Evolutionary conservation across 108 stramenopile genomes (phyloP).

Genomic region (Chaetoceros tenuissimus): DNA sequence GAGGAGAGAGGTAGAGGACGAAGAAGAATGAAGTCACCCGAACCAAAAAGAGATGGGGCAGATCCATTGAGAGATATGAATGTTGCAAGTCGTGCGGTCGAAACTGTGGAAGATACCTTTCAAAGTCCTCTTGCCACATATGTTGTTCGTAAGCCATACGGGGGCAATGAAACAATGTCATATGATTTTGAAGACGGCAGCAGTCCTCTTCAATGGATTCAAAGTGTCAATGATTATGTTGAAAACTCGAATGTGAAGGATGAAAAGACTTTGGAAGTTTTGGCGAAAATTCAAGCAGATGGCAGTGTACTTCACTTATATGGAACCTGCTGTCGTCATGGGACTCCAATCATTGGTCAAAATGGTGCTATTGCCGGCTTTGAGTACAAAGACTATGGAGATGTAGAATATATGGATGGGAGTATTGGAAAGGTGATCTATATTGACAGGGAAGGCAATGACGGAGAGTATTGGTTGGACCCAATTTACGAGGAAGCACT

Average conservation of each 20-base stretch:
- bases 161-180: not conserved
- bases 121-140: not conserved
- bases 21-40: not conserved
- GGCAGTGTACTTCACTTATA: conserved; percentile 31
- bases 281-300: conserved; percentile 46
- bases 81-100: not conserved
- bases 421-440: conserved; percentile 56
- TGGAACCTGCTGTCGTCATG: conserved; percentile 26
- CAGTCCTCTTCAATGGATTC: not conserved
- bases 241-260: not conserved
- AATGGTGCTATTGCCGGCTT: conserved; percentile 5
- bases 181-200: not conserved
- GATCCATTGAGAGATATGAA: not conserved
- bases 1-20: not conserved
- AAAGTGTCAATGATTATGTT: not conserved
- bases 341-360: conserved; percentile 13
- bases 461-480: conserved; percentile 71
- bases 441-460: conserved; percentile 66
- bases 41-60: not conserved
- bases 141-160: not conserved
- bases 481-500: conserved; percentile 65
- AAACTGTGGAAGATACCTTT: not conserved
- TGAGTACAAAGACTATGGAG: conserved; percentile 38
- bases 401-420: conserved; percentile 50
- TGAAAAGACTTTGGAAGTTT: conserved; percentile 39